Base-by-base conservation (phyloP, 768 basidiomycete species). In the Russula earlei region DNA sequence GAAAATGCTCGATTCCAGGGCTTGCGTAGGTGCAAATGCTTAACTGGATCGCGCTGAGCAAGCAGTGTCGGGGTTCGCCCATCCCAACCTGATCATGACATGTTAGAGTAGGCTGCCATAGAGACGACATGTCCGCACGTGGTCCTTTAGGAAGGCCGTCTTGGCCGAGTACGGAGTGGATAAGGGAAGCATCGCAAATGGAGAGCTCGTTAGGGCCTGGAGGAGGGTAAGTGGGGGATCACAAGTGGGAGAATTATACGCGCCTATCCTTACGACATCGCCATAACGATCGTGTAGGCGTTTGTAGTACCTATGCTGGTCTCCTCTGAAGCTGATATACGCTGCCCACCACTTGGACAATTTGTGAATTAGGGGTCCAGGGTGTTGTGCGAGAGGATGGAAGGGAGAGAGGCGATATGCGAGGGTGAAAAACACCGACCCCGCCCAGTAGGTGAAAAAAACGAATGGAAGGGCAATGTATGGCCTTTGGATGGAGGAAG, bases 321-420 rank as follows among this genome's bases (percentile, higher is more conserved):
- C 72, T 10, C 79, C 80, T 0, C 55, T 56, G 14, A 65, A 59
- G 17, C 70, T 69, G 7, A 73, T 52, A 52, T 67, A 68, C 1
- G 71, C 71, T 17, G 71, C 65, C 58, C 68, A 69, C 14, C 77
- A 63, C 51, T 76, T 75, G 9, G 74, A 70, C 20, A 77, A 31
- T 49, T 69, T 77, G 65, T 68, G 69, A 5, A 75, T 49, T 0
- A 73, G 9, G 1, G 79, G 81, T 15, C 79, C 80, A 20, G 78
- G 78, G 60, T 75, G 78, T 44, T 67, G 62, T 12, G 76, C 74
- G 6, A 81, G 68, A 5, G 79, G 77, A 63, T 82, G 80, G 65
- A 74, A 74, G 2, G 78, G 77, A 4, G 78, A 79, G 8, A 80
- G 54, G 20, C 79, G 75, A 63, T 81, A 80, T 9, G 58, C 31